Evolutionary conservation across 2,329 filamentous ascomycete species (phyloP).

Genomic region (Aspergillus ustus): DNA sequence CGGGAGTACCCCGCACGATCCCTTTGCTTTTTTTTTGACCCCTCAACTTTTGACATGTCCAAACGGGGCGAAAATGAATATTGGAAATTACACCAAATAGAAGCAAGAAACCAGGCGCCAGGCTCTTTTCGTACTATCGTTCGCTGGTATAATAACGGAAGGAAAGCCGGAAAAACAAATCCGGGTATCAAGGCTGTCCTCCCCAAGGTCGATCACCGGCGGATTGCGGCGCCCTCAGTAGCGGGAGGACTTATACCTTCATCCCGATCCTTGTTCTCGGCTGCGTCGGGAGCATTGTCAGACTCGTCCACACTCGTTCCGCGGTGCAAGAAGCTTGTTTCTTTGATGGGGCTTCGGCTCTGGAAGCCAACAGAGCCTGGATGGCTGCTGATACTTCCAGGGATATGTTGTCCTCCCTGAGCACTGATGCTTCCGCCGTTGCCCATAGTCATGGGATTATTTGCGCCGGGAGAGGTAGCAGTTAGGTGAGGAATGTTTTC

Average conservation of each 20-base stretch:
- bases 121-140: slow-evolving; percentile 38
- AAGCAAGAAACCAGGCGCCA: slow-evolving; percentile 38
- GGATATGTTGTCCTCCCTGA: slow-evolving; percentile 46
- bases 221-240: slow-evolving; percentile 66
- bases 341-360: slow-evolving; percentile 83
- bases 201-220: slow-evolving; percentile 52
- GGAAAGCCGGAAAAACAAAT: slow-evolving; percentile 1
- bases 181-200: background rate
- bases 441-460: slow-evolving; percentile 38
- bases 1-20: slow-evolving; percentile 12
- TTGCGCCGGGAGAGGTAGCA: slow-evolving; percentile 59
- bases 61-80: slow-evolving; percentile 1
- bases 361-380: slow-evolving; percentile 51
- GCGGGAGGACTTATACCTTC: slow-evolving; percentile 48
- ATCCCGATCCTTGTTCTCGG: slow-evolving; percentile 48
- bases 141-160: slow-evolving; percentile 19
- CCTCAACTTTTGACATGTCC: slow-evolving; percentile 9
- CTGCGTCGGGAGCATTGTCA: slow-evolving; percentile 25
- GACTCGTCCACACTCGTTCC: slow-evolving; percentile 70
- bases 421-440: slow-evolving; percentile 36
- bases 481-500: slow-evolving; percentile 93
- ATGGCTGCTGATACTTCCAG: slow-evolving; percentile 49
- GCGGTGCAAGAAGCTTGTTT: slow-evolving; percentile 82
- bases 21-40: slow-evolving; percentile 11
- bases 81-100: slow-evolving; percentile 20